Conservation (phyloP, 768 basidiomycete species). For the Tulasnella sp. region DNA sequence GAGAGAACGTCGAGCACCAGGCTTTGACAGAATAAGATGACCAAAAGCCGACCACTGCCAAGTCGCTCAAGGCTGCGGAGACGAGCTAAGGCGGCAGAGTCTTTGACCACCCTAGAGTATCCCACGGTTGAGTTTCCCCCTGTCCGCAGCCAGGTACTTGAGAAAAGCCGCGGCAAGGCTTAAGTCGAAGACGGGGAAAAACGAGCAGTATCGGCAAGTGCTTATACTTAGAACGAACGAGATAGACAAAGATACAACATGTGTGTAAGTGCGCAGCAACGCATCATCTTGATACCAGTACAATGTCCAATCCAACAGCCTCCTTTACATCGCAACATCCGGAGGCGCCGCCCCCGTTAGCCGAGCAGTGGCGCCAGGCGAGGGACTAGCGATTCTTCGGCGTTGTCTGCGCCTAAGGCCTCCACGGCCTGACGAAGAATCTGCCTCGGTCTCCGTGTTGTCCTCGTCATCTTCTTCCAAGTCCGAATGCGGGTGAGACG, state of each 20-base stretch:
- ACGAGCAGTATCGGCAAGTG: neutral
- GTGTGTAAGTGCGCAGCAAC: neutral
- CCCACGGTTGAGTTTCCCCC: neutral
- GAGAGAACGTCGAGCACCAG: conserved; percentile 11
- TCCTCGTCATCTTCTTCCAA: conserved; percentile 21
- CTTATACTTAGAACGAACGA: conserved; percentile 8
- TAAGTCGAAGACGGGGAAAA: neutral
- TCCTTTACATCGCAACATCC: conserved; percentile 8
- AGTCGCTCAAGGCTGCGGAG: conserved; percentile 11
- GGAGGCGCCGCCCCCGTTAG: neutral
- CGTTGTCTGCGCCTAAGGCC: conserved; percentile 16
- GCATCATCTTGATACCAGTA: neutral
- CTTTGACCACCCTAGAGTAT: neutral
- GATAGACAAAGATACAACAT: neutral
- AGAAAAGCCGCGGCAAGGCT: neutral
- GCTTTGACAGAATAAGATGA: conserved; percentile 4
- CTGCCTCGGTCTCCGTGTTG: conserved; percentile 24
- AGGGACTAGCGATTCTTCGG: conserved; percentile 26
- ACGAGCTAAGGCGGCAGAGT: neutral
- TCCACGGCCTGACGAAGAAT: neutral
- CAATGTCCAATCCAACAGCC: neutral
- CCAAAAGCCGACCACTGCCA: conserved; percentile 3
- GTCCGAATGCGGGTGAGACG: conserved; percentile 13
- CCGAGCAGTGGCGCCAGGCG: conserved; percentile 14
- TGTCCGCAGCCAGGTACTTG: neutral